phyloP scores from a whole-genome alignment of 306 rosid genomes.

The Glycine tomentella region DNA sequence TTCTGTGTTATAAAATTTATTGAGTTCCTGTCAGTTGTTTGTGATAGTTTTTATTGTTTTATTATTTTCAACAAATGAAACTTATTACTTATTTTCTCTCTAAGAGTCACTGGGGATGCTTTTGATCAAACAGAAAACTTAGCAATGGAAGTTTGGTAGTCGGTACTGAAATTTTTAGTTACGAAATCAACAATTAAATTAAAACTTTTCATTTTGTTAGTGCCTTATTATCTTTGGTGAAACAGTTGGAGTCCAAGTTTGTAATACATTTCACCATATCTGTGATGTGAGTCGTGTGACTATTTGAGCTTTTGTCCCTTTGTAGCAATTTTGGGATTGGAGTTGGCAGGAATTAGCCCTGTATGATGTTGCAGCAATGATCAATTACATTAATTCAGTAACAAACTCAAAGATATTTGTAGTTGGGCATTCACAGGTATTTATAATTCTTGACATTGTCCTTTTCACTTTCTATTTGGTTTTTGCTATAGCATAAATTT shows the following conservation, averaged over 20 bases:
- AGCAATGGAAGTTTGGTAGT: slow-evolving; percentile 21
- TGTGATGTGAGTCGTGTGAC: slow-evolving; percentile 36
- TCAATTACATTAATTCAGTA: slow-evolving; percentile 60
- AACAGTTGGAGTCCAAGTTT: too few relatives aligned
- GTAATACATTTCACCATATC: slow-evolving; percentile 23
- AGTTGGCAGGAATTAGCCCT: slow-evolving; percentile 93
- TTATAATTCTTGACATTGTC: slow-evolving; percentile 37
- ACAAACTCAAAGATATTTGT: slow-evolving; percentile 70
- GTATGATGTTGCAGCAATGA: slow-evolving; percentile 78
- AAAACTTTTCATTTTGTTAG: too few relatives aligned
- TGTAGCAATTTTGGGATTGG: slow-evolving; percentile 95
- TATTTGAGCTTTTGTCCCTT: slow-evolving; percentile 40
- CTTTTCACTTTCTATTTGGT: slow-evolving; percentile 23
- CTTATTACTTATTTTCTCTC: background rate
- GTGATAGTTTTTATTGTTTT: slow-evolving; percentile 23
- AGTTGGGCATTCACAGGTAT: slow-evolving; percentile 96
- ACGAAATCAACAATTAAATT: too few relatives aligned
- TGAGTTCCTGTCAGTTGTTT: too few relatives aligned
- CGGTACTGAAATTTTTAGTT: too few relatives aligned
- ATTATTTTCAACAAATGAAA: slow-evolving; percentile 13
- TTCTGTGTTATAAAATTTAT: too few relatives aligned
- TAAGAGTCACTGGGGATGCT: background rate
- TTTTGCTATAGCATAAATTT: slow-evolving; percentile 33
- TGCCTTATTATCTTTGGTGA: too few relatives aligned
- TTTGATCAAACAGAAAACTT: background rate